Evolutionary conservation across 2,329 filamentous ascomycete genomes (phyloP).

Genomic region (Cercospora sp.): DNA sequence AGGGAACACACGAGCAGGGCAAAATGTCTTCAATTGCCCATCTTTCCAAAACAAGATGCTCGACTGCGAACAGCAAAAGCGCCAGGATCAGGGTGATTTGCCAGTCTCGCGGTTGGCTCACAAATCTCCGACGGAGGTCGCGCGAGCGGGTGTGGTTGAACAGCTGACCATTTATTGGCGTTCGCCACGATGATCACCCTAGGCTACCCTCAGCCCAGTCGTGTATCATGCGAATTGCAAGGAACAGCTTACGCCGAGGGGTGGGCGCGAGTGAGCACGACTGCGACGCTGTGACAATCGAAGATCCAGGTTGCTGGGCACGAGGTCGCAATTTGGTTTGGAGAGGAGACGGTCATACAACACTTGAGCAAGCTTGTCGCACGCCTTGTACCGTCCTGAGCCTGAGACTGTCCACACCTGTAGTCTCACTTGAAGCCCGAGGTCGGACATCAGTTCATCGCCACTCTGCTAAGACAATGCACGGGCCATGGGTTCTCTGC

Average conservation of each 20-base stretch:
- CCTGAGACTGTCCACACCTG: not conserved
- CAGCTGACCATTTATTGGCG: not conserved
- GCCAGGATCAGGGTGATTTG: not conserved
- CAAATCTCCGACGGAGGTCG: slow-evolving; percentile 11
- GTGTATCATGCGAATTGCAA: slow-evolving; percentile 5
- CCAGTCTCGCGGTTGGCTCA: slow-evolving; percentile 13
- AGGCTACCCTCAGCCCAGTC: not conserved
- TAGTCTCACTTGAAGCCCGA: not conserved
- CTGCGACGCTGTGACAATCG: slow-evolving; percentile 13
- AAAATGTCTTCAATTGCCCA: not conserved
- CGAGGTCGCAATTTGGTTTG: slow-evolving; percentile 1
- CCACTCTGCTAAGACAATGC: slow-evolving; percentile 21
- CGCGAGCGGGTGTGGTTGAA: not conserved
- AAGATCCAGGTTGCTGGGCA: slow-evolving; percentile 18
- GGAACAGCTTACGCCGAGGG: slow-evolving; percentile 1
- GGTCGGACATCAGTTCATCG: not conserved
- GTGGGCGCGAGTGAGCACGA: slow-evolving; percentile 8
- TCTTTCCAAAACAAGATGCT: not conserved
- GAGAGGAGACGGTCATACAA: not conserved
- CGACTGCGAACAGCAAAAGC: not conserved
- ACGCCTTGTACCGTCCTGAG: not conserved
- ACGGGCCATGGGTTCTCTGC: slow-evolving; percentile 34
- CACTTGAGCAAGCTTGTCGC: not conserved
- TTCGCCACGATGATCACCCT: slow-evolving; percentile 3
- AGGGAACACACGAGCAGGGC: not conserved